Percentiles rank a stretch among this genome's conserved stretches.
These are phyloP conservation scores for Stylonectria norvegica DNA, from an alignment of 2,329 filamentous ascomycete species.

Conservation along the genomic window DNA sequence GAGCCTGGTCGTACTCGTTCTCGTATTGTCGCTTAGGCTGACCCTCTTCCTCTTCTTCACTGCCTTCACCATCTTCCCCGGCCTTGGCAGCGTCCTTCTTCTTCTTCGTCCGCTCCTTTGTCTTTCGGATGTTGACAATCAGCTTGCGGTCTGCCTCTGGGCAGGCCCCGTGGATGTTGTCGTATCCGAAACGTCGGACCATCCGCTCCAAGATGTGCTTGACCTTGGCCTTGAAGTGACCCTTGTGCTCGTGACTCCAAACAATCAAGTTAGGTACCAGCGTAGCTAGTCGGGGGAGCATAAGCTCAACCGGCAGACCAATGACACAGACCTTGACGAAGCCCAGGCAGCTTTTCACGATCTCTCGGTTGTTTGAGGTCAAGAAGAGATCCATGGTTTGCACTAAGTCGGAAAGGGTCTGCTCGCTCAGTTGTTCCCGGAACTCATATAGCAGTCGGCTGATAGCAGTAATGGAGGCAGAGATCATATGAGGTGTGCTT, in stretches of 20 bases:
- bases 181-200: conserved; percentile 84
- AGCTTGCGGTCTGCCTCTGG: conserved; percentile 87
- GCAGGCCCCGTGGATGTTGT: conserved; percentile 73
- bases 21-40: conserved; percentile 63
- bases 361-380: conserved; percentile 93
- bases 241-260: conserved; percentile 98
- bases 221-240: conserved; percentile 93
- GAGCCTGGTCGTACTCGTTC: conserved; percentile 92
- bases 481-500: conserved; percentile 94
- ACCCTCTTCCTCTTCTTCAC: conserved; percentile 51
- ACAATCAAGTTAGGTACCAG: conserved; percentile 88
- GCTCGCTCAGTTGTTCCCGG: conserved; percentile 62
- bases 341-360: conserved; percentile 88
- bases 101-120: conserved; percentile 83
- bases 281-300: conserved; percentile 71
- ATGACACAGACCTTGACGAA: conserved; percentile 97
- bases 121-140: conserved; percentile 92
- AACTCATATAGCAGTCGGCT: conserved; percentile 94
- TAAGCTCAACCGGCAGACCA: conserved; percentile 72
- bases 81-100: conserved; percentile 71
- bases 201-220: conserved; percentile 97
- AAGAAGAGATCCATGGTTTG: conserved; percentile 95
- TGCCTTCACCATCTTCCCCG: conserved; percentile 55
- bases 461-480: conserved; percentile 90
- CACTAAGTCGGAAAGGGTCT: conserved; percentile 78